Base-by-base conservation (phyloP, 2,329 filamentous ascomycete genomes). In the Penicillium decumbens region DNA sequence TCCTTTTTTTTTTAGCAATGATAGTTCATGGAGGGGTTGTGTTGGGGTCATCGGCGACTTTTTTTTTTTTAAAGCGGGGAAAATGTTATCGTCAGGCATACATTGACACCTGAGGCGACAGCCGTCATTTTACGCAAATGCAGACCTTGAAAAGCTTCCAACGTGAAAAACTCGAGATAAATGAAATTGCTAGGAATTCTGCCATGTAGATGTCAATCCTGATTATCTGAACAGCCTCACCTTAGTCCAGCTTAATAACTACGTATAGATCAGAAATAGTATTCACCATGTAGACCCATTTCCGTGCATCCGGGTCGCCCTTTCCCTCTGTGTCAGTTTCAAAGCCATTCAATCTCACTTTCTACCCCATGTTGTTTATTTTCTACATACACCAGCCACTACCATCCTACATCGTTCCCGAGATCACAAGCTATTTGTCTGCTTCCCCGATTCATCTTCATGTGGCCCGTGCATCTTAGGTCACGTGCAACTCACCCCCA, bases 1-100 rank as follows among this genome's bases (percentile, higher is more conserved):
- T 20, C 15, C 15, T 18, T 20, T 37, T 7, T 18, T 20, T 37
- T 15, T 37, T 20, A 18, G n/a, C 33, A 37, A 37, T 23, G 15
- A 1, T 6, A 12, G 33, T 20, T 20, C 4, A 10, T 20, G 33
- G 33, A 37, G 33, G 33, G 33, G 33, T 23, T 37, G 8, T 4
- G 33, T 20, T 20, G 8, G 33, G 33, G 18, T 9, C 7, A 9
- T 37, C 33, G 18, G 18, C 32, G 27, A 42, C 15, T n/a, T 46
- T 51, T 54, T 55, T 53, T 51, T 50, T 50, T 41, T 46, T 23
- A 4, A 23, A 33, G 47, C 44, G 48, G 47, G 54, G 50, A 55
- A 40, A 15, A 37, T 15, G 23, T 38, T 38, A 44, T 44, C 32
- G 42, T 18, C 30, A 37, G 42, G n/a, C 27, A 43, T n/a, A 5